Evolutionary conservation across 345 rosid genomes (phyloP), one percentile per base, ranked within the genome.

Genomic region (Ceriops zippeliana): DNA sequence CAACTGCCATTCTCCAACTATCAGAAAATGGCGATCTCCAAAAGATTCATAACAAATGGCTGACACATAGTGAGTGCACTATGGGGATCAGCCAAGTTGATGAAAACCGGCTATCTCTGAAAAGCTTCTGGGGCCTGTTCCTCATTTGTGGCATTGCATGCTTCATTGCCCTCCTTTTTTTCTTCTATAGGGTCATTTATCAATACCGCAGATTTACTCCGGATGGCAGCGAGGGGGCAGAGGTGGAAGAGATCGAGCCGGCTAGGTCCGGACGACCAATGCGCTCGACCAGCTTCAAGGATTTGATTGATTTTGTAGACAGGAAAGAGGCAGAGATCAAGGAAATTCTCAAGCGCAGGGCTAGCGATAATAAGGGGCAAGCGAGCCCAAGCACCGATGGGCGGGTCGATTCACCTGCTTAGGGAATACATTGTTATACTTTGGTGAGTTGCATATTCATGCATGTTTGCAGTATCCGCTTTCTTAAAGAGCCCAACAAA

Each of bases 121-220:
- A 32, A 22, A 91, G 95, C 83, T 93, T 93, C 65, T 93, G 97
- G 97, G 97, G 97, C 7, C 83, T 93, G 57, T 93, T 93, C 77
- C 84, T 93, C 38, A 86, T 93, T 15, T 86, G 90, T 53, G 97
- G 95, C 67, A 22, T 80, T 52, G 79, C 89, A 31, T 87, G 95
- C 81, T 17, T 86, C 62, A 30, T 86, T 21, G 85, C 91, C 5
- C 90, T 93, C 21, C 8, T 67, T 0, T 2, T 76, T 11, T 93
- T 89, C 83, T 86, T 64, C 80, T 87, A 72, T 65, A 84, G 76
- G 79, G 68, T 89, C 58, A 58, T 82, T 20, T 67, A 77, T 24
- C 97, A 93, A 62, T 93, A 72, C 81, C 84, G 85, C 15, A 76
- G 78, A 75, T 86, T 88, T 69, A 72, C 47, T 73, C 84, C 86